Percentiles rank a stretch among this genome's conserved stretches.
Evolutionary conservation across 2,329 filamentous ascomycete genomes (phyloP).

Genomic region (Alternaria incomplexa): DNA sequence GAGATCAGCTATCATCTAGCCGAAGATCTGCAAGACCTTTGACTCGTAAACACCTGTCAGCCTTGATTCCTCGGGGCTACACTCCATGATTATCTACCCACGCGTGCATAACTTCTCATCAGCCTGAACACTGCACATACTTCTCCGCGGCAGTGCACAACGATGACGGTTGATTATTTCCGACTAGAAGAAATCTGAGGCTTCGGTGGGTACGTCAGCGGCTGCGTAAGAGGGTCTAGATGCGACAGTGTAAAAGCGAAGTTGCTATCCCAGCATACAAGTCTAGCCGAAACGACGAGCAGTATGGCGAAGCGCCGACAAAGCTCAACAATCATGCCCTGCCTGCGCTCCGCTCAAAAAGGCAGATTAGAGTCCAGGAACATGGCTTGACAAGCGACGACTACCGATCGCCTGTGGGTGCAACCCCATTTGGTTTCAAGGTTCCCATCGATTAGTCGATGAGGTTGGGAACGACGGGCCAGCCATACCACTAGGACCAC

Average conservation of each 20-base stretch:
- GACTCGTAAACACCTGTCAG: neutral
- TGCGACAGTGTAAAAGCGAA: constrained; percentile 10
- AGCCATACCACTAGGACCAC: constrained; percentile 3
- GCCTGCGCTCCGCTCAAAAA: constrained; percentile 6
- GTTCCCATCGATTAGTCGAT: neutral
- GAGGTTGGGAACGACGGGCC: neutral
- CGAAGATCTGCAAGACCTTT: neutral
- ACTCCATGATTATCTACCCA: neutral
- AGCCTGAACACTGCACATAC: neutral
- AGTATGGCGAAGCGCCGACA: constrained; percentile 30
- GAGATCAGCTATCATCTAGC: neutral
- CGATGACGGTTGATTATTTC: constrained; percentile 7
- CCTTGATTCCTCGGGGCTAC: neutral
- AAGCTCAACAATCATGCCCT: constrained; percentile 16
- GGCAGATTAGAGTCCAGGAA: constrained; percentile 4
- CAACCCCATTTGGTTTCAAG: neutral
- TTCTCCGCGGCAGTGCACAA: neutral
- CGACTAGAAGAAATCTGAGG: neutral
- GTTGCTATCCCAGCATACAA: neutral
- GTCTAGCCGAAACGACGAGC: constrained; percentile 22
- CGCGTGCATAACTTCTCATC: neutral
- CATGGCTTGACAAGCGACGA: constrained; percentile 6
- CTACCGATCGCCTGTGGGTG: neutral
- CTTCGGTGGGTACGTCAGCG: constrained; percentile 18
- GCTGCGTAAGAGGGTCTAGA: constrained; percentile 22